These are phyloP conservation scores for Bruguiera parviflora DNA, from an alignment of 345 rosid genomes.

Conservation along the genomic window DNA sequence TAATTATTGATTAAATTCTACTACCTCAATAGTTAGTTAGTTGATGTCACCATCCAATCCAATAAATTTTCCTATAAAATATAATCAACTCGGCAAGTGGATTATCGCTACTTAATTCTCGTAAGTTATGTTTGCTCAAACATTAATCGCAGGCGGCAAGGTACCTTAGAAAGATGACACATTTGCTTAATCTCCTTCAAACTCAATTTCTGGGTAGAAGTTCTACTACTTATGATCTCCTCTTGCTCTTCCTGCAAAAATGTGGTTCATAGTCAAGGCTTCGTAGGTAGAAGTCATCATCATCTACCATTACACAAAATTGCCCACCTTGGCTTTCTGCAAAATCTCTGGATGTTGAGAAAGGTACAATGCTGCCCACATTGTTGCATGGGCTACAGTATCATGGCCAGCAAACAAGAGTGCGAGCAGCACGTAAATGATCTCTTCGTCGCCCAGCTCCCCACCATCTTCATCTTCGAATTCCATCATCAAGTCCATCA, in stretches of 20 bases:
- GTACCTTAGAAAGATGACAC: slow-evolving; percentile 26
- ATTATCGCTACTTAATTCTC: too few relatives aligned
- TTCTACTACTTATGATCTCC: slow-evolving; percentile 24
- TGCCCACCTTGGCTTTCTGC: slow-evolving; percentile 29
- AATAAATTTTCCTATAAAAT: too few relatives aligned
- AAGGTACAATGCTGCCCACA: slow-evolving; percentile 27
- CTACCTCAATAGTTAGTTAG: too few relatives aligned
- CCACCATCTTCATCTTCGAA: slow-evolving; percentile 35
- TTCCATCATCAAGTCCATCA: slow-evolving; percentile 33
- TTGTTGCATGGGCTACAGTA: slow-evolving; percentile 24
- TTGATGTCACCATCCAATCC: too few relatives aligned
- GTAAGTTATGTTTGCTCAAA: too few relatives aligned
- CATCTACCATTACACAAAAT: neutral
- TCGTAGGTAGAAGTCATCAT: neutral
- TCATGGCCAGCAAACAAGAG: slow-evolving; percentile 38
- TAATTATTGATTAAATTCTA: too few relatives aligned
- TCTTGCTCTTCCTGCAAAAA: slow-evolving; percentile 32
- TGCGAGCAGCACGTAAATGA: slow-evolving; percentile 23
- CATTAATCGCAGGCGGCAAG: too few relatives aligned
- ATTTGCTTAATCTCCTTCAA: slow-evolving; percentile 24
- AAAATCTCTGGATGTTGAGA: slow-evolving; percentile 23
- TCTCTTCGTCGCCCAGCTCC: slow-evolving; percentile 26
- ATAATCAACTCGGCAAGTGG: too few relatives aligned
- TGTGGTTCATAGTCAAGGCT: neutral
- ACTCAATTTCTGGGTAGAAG: slow-evolving; percentile 20